phyloP scores from a whole-genome alignment of 352 stramenopile species.

The Pythium volutum region DNA sequence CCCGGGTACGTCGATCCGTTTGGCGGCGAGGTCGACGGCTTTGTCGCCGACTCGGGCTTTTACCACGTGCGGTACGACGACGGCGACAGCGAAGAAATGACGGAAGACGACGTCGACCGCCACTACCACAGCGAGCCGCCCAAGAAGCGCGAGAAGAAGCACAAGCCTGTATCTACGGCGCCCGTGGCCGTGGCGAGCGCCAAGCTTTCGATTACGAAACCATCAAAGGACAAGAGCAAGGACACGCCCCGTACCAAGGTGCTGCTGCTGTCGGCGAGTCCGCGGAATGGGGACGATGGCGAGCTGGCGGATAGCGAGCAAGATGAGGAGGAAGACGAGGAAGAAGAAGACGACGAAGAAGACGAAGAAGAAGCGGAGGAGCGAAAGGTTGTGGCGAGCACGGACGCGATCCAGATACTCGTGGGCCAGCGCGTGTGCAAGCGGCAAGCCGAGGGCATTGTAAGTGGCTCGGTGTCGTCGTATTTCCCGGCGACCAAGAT shows the following conservation, averaged over 20 bases:
- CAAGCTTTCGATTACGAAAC: not conserved
- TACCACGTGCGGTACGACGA: slow-evolving; percentile 82
- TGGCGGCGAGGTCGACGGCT: slow-evolving; percentile 51
- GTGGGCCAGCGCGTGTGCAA: slow-evolving; percentile 46
- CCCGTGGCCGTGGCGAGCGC: too few species aligned
- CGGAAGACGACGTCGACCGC: slow-evolving; percentile 55
- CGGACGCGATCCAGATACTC: slow-evolving; percentile 44
- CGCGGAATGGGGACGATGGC: slow-evolving; percentile 10
- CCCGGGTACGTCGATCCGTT: slow-evolving; percentile 58
- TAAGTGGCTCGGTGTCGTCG: slow-evolving; percentile 52
- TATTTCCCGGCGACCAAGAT: slow-evolving; percentile 79
- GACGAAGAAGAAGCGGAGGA: slow-evolving; percentile 22
- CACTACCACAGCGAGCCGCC: slow-evolving; percentile 30
- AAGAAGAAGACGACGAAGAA: slow-evolving; percentile 15
- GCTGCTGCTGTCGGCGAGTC: slow-evolving; percentile 11
- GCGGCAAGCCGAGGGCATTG: slow-evolving; percentile 26
- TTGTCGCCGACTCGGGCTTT: slow-evolving; percentile 45
- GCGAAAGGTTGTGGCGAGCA: not conserved
- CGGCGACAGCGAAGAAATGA: slow-evolving; percentile 81
- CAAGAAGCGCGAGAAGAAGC: slow-evolving; percentile 6
- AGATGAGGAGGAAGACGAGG: slow-evolving; percentile 21
- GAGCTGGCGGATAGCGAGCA: slow-evolving; percentile 22
- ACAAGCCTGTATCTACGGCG: not conserved
- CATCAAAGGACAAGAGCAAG: too few species aligned
- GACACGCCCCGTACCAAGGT: slow-evolving; percentile 14